Base-by-base conservation (phyloP, 306 rosid species). In the Aeschynomene evenia region DNA sequence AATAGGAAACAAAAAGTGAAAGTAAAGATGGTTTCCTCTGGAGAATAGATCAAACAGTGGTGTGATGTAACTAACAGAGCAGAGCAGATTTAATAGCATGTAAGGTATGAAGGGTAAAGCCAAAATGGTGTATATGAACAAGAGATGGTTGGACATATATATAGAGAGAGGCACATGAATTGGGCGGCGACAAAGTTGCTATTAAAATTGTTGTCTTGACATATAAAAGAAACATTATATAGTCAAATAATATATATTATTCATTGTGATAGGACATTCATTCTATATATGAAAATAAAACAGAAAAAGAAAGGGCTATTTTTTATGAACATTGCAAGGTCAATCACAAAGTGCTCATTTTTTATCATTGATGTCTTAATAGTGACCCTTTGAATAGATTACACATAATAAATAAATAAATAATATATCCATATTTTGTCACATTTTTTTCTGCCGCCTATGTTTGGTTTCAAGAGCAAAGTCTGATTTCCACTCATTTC, bases 301-400 rank as follows among this genome's bases (percentile, higher is more conserved):
- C n/a, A n/a, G n/a, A n/a, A n/a, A n/a, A n/a, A 37, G 10, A 37
- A 37, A 37, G 43, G 9, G 43, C 43, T 37, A 7, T 40, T 14
- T 40, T 40, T 21, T 60, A 58, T 48, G 31, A 9, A 28, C 21
- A 28, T 28, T 56, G 7, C 28, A 33, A 16, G 33, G 77, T 77
- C 68, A 77, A 77, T 46, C 52, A 42, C 19, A 60, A 40, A 60
- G 60, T 70, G 68, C 66, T 60, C 16, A 14, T 62, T 53, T 23
- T 36, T 2, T 26, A 16, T 13, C 5, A 34, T 9, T 43, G 33
- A 34, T 34, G 46, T 28, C 50, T 19, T 12, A 15, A 42, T 18
- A 2, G 20, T 7, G 3, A 31, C 23, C 23, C 8, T 39, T 1
- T 63, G 23, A 3, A 37, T 31, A 45, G 59, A 36, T 28, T 28